These are phyloP conservation scores for Lonicera japonica DNA, from an alignment of 129 eudicot genomes.

Conservation along the genomic window DNA sequence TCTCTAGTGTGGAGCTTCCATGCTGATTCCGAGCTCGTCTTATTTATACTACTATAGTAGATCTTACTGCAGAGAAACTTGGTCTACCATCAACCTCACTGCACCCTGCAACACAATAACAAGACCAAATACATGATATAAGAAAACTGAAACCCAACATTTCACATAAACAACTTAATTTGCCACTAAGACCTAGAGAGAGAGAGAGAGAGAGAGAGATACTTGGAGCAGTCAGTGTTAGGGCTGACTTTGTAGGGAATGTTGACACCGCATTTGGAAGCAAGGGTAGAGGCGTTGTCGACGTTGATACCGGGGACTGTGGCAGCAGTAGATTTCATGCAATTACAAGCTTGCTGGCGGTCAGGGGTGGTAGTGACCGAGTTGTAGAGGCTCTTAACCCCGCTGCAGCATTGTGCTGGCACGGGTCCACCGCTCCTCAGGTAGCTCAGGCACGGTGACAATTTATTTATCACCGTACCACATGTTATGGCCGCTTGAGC, in stretches of 20 bases:
- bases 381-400: constrained; percentile 25
- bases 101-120: constrained; percentile 19
- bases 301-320: constrained; percentile 22
- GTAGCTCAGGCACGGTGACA: constrained; percentile 33
- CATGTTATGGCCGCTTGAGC: constrained; percentile 24
- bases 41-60: neutral
- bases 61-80: neutral
- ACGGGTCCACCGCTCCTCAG: constrained; percentile 24
- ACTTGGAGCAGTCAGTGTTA: constrained; percentile 51
- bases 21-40: neutral
- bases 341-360: constrained; percentile 39
- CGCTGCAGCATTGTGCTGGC: constrained; percentile 40
- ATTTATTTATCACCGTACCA: constrained; percentile 19
- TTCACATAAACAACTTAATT: too few relatives aligned
- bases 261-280: constrained; percentile 42
- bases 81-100: constrained; percentile 7
- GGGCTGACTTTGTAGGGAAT: constrained; percentile 54
- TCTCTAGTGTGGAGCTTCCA: neutral
- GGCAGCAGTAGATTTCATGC: constrained; percentile 34
- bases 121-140: neutral
- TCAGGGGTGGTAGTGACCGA: constrained; percentile 39
- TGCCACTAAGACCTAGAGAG: neutral
- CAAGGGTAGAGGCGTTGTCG: constrained; percentile 31
- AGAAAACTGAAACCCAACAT: neutral
- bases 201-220: constrained; percentile 10